A percentile compares a stretch with the other conserved stretches of the same genome.
These are phyloP conservation scores for Cyberlindnera japonica DNA, from an alignment of 805 yeast species.

Conservation along the genomic window DNA sequence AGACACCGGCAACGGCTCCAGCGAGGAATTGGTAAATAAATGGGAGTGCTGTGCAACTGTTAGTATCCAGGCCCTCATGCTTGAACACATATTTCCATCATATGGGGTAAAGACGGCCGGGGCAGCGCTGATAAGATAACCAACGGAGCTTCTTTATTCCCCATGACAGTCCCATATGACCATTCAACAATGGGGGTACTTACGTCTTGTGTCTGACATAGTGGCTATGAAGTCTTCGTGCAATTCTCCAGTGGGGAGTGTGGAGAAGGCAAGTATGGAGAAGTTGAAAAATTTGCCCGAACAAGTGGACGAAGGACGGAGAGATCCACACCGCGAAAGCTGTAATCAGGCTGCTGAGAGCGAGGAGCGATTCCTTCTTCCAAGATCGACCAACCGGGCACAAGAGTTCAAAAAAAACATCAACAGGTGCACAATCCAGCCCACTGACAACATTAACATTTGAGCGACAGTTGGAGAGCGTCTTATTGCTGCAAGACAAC, in stretches of 20 bases:
- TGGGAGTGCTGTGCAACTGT: constrained; percentile 53
- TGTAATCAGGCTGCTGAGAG: too few species aligned
- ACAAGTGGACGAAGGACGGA: background rate
- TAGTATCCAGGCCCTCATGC: too few species aligned
- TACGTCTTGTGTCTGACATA: constrained; percentile 17
- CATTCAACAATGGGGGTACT: constrained; percentile 2
- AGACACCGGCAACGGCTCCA: constrained; percentile 96
- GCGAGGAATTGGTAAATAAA: constrained; percentile 86
- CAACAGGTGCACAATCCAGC: too few species aligned
- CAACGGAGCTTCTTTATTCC: background rate
- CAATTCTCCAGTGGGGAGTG: background rate
- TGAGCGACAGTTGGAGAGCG: too few species aligned
- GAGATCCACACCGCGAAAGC: constrained; percentile 3
- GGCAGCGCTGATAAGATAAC: constrained; percentile 2
- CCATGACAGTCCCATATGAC: background rate
- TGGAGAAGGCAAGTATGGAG: constrained; percentile 2
- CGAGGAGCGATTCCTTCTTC: too few species aligned
- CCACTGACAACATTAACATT: too few species aligned
- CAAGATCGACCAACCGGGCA: too few species aligned
- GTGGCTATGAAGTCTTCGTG: background rate
- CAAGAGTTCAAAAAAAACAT: too few species aligned
- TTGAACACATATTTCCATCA: background rate
- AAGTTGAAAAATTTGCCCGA: constrained; percentile 12
- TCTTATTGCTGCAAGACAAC: too few species aligned
- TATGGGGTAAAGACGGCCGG: background rate